A percentile compares a stretch with the other conserved stretches of the same genome.
Evolutionary conservation across 257 asterid species (phyloP).

Genomic region (Gentiana macrophylla): DNA sequence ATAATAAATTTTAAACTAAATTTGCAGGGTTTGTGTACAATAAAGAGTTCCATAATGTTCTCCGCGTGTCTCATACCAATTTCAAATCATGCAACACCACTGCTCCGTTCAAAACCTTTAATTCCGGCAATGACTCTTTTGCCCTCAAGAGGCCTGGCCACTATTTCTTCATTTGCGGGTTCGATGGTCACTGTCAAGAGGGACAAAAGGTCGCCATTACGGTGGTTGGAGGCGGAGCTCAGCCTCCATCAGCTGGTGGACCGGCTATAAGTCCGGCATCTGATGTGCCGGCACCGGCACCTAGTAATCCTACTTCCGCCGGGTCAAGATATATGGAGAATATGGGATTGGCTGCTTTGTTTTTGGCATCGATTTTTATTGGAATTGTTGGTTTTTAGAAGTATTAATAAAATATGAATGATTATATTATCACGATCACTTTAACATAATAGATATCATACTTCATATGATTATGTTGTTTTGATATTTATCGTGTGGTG

Average conservation of each 20-base stretch:
- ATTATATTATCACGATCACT: no score
- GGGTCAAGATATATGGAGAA: neutral
- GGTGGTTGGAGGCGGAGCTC: constrained; percentile 4
- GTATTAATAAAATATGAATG: no score
- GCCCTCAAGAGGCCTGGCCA: constrained; percentile 30
- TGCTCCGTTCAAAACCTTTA: constrained; percentile 15
- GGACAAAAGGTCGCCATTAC: constrained; percentile 55
- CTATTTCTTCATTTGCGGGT: constrained; percentile 41
- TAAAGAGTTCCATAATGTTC: constrained; percentile 37
- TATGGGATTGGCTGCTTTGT: no score
- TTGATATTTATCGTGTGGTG: no score
- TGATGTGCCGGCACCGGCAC: neutral
- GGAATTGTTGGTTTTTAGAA: no score
- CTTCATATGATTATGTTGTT: no score
- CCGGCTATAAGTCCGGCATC: neutral
- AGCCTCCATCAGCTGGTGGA: no score
- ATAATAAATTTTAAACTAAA: neutral
- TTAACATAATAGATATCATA: no score
- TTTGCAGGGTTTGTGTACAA: constrained; percentile 41
- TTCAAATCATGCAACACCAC: constrained; percentile 39
- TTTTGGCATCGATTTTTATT: no score
- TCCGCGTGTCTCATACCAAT: constrained; percentile 38
- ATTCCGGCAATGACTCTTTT: constrained; percentile 44
- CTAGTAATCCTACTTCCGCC: neutral
- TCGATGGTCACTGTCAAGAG: constrained; percentile 35